Conservation (phyloP, 495 filamentous ascomycete genomes). For the Alectoria sarmentosa region DNA sequence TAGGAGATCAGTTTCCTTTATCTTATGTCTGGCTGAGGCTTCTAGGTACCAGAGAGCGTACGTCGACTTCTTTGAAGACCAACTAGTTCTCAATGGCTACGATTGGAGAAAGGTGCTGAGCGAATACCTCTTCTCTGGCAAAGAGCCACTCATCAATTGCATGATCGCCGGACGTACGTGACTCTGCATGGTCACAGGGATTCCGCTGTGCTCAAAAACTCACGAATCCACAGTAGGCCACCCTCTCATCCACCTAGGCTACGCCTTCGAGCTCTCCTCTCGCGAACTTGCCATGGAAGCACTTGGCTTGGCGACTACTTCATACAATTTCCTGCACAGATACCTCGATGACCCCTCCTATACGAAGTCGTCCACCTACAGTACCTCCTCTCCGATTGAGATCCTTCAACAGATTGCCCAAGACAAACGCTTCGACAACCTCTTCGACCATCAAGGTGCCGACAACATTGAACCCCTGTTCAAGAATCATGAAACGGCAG, state of each 20-base stretch:
- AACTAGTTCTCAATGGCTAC: slow-evolving; percentile 56
- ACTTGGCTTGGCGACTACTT: slow-evolving; percentile 52
- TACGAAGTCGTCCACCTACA: slow-evolving; percentile 27
- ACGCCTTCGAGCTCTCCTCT: slow-evolving; percentile 68
- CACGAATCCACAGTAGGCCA: slow-evolving; percentile 54
- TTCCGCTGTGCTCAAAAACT: not conserved
- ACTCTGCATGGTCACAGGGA: not conserved
- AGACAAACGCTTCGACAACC: slow-evolving; percentile 36
- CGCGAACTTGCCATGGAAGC: slow-evolving; percentile 73
- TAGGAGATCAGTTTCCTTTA: slow-evolving; percentile 28
- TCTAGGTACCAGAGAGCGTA: slow-evolving; percentile 76
- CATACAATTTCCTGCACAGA: slow-evolving; percentile 65
- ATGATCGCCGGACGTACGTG: slow-evolving; percentile 61
- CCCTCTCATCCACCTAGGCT: slow-evolving; percentile 78
- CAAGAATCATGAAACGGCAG: slow-evolving; percentile 47
- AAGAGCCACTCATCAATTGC: slow-evolving; percentile 65
- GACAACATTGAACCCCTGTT: slow-evolving; percentile 57
- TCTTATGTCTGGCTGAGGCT: not conserved
- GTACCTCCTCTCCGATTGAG: slow-evolving; percentile 48
- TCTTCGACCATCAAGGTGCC: slow-evolving; percentile 47
- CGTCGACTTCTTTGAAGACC: slow-evolving; percentile 79
- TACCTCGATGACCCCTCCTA: slow-evolving; percentile 58
- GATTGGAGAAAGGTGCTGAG: slow-evolving; percentile 67
- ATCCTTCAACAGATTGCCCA: slow-evolving; percentile 49
- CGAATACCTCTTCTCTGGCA: slow-evolving; percentile 63